These are phyloP conservation scores for Forsythia suspensa DNA, from an alignment of 257 asterid genomes.

Conservation along the genomic window DNA sequence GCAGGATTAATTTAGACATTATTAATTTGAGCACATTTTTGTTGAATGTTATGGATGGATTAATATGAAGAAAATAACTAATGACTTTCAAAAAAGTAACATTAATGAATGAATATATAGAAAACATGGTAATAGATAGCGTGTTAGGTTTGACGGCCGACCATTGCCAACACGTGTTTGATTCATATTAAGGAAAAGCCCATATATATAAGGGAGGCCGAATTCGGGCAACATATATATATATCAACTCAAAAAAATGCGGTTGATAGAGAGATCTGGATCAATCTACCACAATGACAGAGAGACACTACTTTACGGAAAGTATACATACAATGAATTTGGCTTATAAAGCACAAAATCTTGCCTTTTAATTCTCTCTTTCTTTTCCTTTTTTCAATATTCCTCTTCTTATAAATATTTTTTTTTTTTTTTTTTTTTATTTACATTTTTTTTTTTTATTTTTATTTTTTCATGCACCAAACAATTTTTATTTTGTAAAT, in stretches of 20 bases:
- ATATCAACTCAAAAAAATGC: neutral
- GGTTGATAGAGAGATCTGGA: constrained; percentile 30
- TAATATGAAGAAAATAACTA: no score
- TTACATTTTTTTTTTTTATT: no score
- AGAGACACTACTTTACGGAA: constrained; percentile 62
- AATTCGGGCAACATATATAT: no score
- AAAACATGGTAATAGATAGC: neutral
- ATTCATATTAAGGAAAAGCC: neutral
- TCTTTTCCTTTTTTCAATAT: neutral
- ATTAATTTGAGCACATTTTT: neutral
- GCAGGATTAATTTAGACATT: neutral
- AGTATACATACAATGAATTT: constrained; percentile 65
- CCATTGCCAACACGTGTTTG: neutral
- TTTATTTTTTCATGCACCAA: no score
- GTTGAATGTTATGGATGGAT: neutral
- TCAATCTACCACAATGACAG: constrained; percentile 16
- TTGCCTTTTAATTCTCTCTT: neutral
- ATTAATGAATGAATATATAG: neutral
- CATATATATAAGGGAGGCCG: no score
- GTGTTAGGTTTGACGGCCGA: neutral
- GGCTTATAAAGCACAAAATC: constrained; percentile 10
- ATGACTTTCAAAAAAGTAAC: neutral
- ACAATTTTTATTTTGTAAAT: no score
- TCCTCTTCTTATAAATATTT: neutral
- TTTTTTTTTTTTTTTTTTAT: no score